Conservation (phyloP, 2,329 filamentous ascomycete species). For the Xylaria sp. region DNA sequence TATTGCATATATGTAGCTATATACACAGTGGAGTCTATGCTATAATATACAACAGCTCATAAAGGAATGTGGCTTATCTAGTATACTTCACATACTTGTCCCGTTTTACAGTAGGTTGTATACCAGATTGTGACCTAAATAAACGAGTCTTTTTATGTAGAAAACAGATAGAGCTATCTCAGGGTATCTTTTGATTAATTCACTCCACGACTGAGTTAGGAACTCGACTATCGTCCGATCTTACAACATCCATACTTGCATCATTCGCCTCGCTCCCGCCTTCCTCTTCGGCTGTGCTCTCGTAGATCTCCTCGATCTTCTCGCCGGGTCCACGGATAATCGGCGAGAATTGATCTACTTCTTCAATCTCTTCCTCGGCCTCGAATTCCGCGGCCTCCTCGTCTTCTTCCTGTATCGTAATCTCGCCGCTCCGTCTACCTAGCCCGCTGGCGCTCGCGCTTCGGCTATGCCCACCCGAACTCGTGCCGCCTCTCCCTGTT, state of each 20-base stretch:
- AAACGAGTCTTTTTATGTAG: background rate
- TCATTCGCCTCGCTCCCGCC: constrained; percentile 24
- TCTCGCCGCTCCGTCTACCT: constrained; percentile 76
- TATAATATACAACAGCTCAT: background rate
- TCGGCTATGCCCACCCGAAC: constrained; percentile 56
- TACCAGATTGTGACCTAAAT: background rate
- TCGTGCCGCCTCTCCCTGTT: constrained; percentile 47
- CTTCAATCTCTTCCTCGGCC: constrained; percentile 47
- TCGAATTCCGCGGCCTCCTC: constrained; percentile 57
- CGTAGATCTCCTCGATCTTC: constrained; percentile 50
- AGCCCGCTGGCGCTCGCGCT: constrained; percentile 71
- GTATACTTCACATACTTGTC: background rate
- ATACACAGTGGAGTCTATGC: background rate
- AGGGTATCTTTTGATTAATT: constrained; percentile 36
- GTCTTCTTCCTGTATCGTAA: constrained; percentile 75
- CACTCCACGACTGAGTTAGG: constrained; percentile 12
- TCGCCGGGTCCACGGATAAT: constrained; percentile 46
- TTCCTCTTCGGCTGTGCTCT: constrained; percentile 40
- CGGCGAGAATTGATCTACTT: constrained; percentile 51
- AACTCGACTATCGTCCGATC: constrained; percentile 7
- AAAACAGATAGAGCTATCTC: constrained; percentile 21
- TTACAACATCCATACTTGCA: constrained; percentile 3
- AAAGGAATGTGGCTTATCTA: background rate
- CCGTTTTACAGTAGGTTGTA: background rate
- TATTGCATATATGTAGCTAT: too few relatives aligned